Evolutionary conservation across 306 rosid species (phyloP).

Genomic region (apple (Malus domestica)): ASM211411v1 NC_041799.1:30306501-30307000

Average conservation of each 20-base stretch:
- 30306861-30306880: constrained; percentile 94
- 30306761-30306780: constrained; percentile 93
- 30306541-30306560: not conserved
- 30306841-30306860: constrained; percentile 91
- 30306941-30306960: not conserved
- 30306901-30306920: constrained; percentile 38
- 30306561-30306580: not conserved
- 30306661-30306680: not conserved
- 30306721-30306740: constrained; percentile 61
- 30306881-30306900: constrained; percentile 96
- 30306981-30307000: not conserved
- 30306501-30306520: not conserved
- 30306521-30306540: not conserved
- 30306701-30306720: not conserved
- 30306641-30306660: not conserved
- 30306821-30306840: constrained; percentile 92
- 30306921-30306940: not conserved
- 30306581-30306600: not conserved
- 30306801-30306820: constrained; percentile 91
- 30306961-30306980: not conserved
- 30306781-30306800: constrained; percentile 94
- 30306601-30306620: not conserved
- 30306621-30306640: not conserved
- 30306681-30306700: not conserved
- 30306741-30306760: constrained; percentile 93